Evolutionary conservation across 345 rosid species (phyloP).

Genomic region (Sonneratia caseolaris): DNA sequence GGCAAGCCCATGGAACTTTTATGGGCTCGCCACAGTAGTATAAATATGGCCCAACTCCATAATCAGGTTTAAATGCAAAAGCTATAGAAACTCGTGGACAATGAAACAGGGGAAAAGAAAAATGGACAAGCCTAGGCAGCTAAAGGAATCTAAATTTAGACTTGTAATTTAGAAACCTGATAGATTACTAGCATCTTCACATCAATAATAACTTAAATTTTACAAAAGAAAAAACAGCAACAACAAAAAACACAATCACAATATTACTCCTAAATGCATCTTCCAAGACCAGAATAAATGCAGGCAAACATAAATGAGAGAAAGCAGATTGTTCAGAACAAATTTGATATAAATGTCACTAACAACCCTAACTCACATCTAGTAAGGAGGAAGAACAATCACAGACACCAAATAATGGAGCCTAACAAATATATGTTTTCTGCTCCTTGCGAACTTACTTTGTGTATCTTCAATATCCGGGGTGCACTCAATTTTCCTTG

Average conservation of each 20-base stretch:
- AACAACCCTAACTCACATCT: neutral
- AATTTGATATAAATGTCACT: neutral
- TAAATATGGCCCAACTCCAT: neutral
- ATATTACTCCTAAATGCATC: neutral
- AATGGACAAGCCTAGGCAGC: neutral
- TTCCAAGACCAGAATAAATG: neutral
- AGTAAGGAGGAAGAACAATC: neutral
- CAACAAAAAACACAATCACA: neutral
- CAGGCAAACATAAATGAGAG: neutral
- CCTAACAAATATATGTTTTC: neutral
- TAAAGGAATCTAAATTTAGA: neutral
- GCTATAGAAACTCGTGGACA: too few relatives aligned
- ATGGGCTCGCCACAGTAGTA: neutral
- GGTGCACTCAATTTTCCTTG: slow-evolving; percentile 99
- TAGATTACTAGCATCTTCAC: neutral
- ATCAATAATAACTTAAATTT: neutral
- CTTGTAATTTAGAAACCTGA: neutral
- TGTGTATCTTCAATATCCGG: slow-evolving; percentile 90
- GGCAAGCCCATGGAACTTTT: neutral
- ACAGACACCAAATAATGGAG: neutral
- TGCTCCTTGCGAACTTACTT: slow-evolving; percentile 38
- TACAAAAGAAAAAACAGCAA: neutral
- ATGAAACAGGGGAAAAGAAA: neutral
- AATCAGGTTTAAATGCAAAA: neutral
- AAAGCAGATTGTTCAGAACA: neutral